Conservation (phyloP, 805 yeast species). For the Kazachstania psychrophila region DNA sequence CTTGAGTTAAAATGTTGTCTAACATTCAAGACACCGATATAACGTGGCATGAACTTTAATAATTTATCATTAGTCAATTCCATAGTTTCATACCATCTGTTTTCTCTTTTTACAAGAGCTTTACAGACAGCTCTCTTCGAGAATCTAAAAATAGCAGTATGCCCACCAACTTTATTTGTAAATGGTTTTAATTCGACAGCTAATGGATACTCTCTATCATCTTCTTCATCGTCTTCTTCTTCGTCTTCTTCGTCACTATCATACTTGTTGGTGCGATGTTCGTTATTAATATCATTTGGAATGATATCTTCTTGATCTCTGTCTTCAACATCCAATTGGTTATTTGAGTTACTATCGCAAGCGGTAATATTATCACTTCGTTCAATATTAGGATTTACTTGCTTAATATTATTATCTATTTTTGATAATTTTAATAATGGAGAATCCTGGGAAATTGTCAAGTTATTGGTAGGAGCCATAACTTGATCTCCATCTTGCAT, state of each 20-base stretch:
- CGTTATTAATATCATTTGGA: conserved; percentile 5
- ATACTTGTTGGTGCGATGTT: too few species aligned
- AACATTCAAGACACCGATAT: conserved; percentile 90
- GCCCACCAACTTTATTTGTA: conserved; percentile 94
- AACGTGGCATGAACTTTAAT: conserved; percentile 80
- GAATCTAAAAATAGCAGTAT: conserved; percentile 90
- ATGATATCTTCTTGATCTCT: not conserved
- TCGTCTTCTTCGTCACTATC: conserved; percentile 14
- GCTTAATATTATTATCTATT: not conserved
- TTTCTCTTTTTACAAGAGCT: conserved; percentile 82
- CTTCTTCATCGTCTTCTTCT: conserved; percentile 21
- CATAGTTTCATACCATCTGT: conserved; percentile 82
- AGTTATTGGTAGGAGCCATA: too few species aligned
- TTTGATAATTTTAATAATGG: too few species aligned
- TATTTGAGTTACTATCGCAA: too few species aligned
- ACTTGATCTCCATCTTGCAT: too few species aligned
- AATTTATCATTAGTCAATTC: conserved; percentile 71
- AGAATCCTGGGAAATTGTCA: too few species aligned
- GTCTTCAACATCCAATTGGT: too few species aligned
- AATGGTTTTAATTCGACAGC: conserved; percentile 89
- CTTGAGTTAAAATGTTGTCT: conserved; percentile 48
- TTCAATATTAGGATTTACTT: not conserved
- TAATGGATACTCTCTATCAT: conserved; percentile 44
- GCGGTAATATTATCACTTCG: too few species aligned
- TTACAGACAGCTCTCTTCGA: conserved; percentile 90